Evolutionary conservation across 2,329 filamentous ascomycete species (phyloP).

Genomic region (Tolypocladium capitatum): DNA sequence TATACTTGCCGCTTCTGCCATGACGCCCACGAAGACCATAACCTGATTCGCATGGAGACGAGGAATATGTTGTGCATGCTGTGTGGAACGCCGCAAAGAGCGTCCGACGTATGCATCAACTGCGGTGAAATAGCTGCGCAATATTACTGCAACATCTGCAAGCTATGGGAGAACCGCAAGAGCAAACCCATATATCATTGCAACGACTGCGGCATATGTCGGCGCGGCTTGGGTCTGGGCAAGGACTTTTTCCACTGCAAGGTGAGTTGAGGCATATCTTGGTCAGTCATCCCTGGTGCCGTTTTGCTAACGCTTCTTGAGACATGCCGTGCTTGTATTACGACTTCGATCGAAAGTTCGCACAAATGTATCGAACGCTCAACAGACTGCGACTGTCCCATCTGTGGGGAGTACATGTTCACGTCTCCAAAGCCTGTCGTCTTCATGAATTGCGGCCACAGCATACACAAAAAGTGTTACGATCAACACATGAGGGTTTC

Average conservation of each 20-base stretch:
- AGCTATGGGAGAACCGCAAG: conserved; percentile 90
- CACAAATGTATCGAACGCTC: conserved; percentile 92
- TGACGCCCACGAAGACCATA: conserved; percentile 68
- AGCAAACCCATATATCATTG: conserved; percentile 94
- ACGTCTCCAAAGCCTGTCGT: conserved; percentile 79
- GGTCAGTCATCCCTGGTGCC: too few relatives aligned
- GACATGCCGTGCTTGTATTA: conserved; percentile 89
- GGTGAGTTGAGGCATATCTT: conserved; percentile 32
- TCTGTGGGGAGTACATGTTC: conserved; percentile 94
- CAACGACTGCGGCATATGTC: conserved; percentile 87
- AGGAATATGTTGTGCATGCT: conserved; percentile 97
- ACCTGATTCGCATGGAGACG: conserved; percentile 67
- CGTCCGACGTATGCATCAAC: conserved; percentile 60
- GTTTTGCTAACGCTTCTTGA: conserved; percentile 19
- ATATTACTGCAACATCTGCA: conserved; percentile 91
- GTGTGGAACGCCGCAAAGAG: conserved; percentile 73
- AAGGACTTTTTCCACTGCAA: conserved; percentile 99
- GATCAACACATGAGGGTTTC: conserved; percentile 76
- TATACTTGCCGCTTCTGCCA: conserved; percentile 94
- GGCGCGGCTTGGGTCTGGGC: conserved; percentile 77
- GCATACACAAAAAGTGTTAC: conserved; percentile 85
- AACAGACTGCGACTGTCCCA: conserved; percentile 91
- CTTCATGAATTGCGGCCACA: conserved; percentile 91
- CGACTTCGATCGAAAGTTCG: conserved; percentile 68
- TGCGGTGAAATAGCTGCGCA: conserved; percentile 69